Conservation (phyloP, 805 yeast species). For the Nakazawaea peltata region DNA sequence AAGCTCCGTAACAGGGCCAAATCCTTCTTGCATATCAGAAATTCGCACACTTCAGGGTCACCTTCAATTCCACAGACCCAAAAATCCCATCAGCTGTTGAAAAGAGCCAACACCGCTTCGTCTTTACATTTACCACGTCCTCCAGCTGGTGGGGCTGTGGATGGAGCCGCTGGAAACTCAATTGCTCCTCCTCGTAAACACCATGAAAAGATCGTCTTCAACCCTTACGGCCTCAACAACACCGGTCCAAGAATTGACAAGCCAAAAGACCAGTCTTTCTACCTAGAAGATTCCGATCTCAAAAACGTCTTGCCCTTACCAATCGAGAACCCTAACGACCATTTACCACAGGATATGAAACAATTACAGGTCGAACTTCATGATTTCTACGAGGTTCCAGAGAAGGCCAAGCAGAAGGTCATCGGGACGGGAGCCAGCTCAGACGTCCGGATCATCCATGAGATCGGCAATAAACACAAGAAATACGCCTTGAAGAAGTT, state of each 20-base stretch:
- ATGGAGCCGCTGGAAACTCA: background rate
- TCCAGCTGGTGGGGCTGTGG: too few species aligned
- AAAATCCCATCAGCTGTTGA: background rate
- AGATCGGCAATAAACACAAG: constrained; percentile 26
- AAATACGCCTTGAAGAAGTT: constrained; percentile 62
- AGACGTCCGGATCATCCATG: constrained; percentile 44
- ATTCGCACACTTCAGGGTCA: background rate
- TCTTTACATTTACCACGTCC: background rate
- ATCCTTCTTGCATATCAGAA: constrained; percentile 4
- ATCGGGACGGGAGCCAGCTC: constrained; percentile 73
- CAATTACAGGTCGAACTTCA: constrained; percentile 40
- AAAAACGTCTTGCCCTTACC: constrained; percentile 51
- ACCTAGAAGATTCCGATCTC: constrained; percentile 26
- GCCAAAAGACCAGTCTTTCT: constrained; percentile 22
- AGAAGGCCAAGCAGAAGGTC: constrained; percentile 32
- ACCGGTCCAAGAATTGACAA: constrained; percentile 19
- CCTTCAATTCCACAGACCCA: background rate
- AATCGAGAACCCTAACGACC: constrained; percentile 57
- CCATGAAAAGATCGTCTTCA: constrained; percentile 42
- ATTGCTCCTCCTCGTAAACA: constrained; percentile 1
- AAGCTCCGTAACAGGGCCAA: constrained; percentile 6
- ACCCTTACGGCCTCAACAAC: constrained; percentile 54
- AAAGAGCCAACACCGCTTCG: constrained; percentile 4
- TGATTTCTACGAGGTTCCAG: constrained; percentile 45
- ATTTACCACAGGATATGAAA: constrained; percentile 44